Evolutionary conservation across 2,329 filamentous ascomycete species (phyloP).

Genomic region (Emergomyces africanus): DNA sequence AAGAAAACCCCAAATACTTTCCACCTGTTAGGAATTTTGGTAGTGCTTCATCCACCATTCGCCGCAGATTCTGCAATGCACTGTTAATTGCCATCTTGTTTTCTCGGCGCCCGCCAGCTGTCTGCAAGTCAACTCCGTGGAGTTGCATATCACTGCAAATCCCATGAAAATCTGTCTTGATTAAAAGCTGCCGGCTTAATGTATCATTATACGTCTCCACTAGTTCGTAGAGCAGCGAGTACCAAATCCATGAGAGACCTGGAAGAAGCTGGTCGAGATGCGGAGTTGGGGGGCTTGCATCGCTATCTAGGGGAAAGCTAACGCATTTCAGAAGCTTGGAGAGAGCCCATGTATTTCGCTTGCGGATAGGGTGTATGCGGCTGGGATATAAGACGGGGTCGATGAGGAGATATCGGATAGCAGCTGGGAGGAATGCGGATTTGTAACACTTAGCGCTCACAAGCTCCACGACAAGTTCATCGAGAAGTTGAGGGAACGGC

Average conservation of each 20-base stretch:
- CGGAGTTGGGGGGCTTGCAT: constrained; percentile 9
- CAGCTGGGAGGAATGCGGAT: constrained; percentile 38
- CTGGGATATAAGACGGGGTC: constrained; percentile 39
- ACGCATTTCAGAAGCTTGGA: constrained; percentile 18
- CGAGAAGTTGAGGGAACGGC: constrained; percentile 41
- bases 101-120: constrained; percentile 15
- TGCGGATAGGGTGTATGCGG: constrained; percentile 40
- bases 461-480: constrained; percentile 39
- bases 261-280: constrained; percentile 14
- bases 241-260: constrained; percentile 21
- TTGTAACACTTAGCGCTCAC: constrained; percentile 32
- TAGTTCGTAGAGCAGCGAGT: constrained; percentile 21
- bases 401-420: constrained; percentile 39
- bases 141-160: constrained; percentile 16
- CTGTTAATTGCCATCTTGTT: constrained; percentile 16
- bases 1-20: not conserved
- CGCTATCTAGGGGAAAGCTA: constrained; percentile 10
- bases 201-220: constrained; percentile 11
- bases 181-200: constrained; percentile 12
- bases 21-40: not conserved
- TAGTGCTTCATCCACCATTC: constrained; percentile 17
- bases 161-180: constrained; percentile 20
- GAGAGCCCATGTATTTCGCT: constrained; percentile 33
- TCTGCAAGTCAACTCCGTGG: constrained; percentile 18
- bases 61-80: constrained; percentile 40